Base-by-base conservation (phyloP, 2,329 filamentous ascomycete species). In the Xylariaceae sp. region DNA sequence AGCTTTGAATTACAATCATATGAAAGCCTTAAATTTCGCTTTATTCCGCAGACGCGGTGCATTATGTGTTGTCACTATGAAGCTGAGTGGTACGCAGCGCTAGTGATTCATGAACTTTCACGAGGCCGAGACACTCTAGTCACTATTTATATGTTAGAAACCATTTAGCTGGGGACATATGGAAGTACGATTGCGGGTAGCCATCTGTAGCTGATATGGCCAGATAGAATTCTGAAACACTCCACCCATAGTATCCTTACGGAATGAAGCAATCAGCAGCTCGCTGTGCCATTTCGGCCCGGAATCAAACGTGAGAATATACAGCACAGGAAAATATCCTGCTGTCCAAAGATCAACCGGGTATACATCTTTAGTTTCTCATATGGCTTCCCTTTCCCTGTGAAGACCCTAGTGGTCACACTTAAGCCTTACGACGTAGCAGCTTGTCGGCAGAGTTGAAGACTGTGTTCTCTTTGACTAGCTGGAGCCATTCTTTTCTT, bases 361-460 rank as follows among this genome's bases (percentile, higher is more conserved):
- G 24, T 11, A 13, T 50, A 24, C n/a, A n/a, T 47, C 16, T 33
- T 23, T 15, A 16, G n/a, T n/a, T n/a, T n/a, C n/a, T n/a, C n/a
- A n/a, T n/a, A n/a, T n/a, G n/a, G n/a, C n/a, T n/a, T n/a, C n/a
- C n/a, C n/a, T n/a, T n/a, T n/a, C n/a, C n/a, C n/a, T n/a, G n/a
- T n/a, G 20, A 11, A 39, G 21, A n/a, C 2, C 44, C 21, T 6
- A 15, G 3, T 20, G 13, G 3, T 18, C 20, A 6, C 21, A 15
- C 30, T 57, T 39, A 76, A 40, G 70, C 66, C 58, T 74, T 76
- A 15, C 75, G 75, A 26, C 75, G 71, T 45, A 82, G 63, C 13
- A 83, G 71, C 70, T 85, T 87, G 53, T 85, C 81, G 0, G 81
- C 77, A 0, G 75, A 60, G 1, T 77, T 79, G 66, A 81, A 85